Evolutionary conservation across 805 yeast species (phyloP), one percentile per base, ranked within the genome.

Genomic region (Monosporozyma siamensis): DNA sequence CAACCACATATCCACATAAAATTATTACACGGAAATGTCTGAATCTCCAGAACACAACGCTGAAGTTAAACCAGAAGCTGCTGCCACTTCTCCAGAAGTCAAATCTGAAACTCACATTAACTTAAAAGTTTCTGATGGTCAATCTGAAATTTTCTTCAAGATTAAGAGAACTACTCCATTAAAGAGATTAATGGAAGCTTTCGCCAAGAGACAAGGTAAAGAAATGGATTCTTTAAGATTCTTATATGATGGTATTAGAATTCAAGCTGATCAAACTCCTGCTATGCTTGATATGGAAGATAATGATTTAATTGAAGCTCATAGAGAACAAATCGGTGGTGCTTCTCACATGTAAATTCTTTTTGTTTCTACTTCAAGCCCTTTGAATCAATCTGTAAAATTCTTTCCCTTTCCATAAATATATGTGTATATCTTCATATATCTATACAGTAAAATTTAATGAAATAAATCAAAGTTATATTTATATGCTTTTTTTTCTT

Each of bases 181-280:
- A 71, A 84, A 78, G 65, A 84, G 95, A 68, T 78, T 92, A 56
- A 90, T 92, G 88, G 97, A 90, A 58, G 95, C 97, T 10, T 92
- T 90, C 64, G 94, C 97, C 64, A 89, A 89, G 68, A 84, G 98
- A 71, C 95, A 90, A 60, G 97, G 97, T 35, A 90, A 90, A 64
- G 78, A 82, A 50, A 68, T 82, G 59, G 78, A 75, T 52, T 77
- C 90, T 40, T 70, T 92, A 62, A 78, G 97, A 64, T 92, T 92
- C 64, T 71, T 92, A 58, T 81, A 81, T 60, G 99, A 92, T 51
- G 99, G 99, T 49, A 83, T 87, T 53, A 79, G 97, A 59, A 80
- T 92, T 46, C 72, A 75, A 49, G 83, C 89, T 8, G 89, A 82
- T 46, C 87, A 85, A 55, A 92, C 98, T 4, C 97, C 99, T 6